These are phyloP conservation scores for Plectranthus barbatus DNA, from an alignment of 257 asterid genomes.

Conservation along the genomic window DNA sequence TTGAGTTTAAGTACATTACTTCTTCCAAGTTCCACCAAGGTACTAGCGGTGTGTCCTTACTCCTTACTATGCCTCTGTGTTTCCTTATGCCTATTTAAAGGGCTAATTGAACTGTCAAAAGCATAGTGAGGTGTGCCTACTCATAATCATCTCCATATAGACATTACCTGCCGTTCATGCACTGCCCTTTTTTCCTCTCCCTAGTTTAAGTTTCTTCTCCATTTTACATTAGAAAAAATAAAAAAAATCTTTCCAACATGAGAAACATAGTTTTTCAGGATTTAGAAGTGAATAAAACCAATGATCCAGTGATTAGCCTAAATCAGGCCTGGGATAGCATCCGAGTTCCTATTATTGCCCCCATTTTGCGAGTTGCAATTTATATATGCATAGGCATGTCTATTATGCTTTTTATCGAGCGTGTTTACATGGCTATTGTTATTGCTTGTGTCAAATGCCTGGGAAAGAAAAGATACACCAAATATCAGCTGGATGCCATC, in stretches of 20 bases:
- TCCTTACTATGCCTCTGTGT: slow-evolving; percentile 8
- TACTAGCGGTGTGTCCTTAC: slow-evolving; percentile 16
- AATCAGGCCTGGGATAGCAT: slow-evolving; percentile 51
- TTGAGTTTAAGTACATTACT: slow-evolving; percentile 22
- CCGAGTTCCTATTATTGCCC: slow-evolving; percentile 59
- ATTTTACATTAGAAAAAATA: slow-evolving; percentile 3
- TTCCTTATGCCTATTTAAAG: slow-evolving; percentile 37
- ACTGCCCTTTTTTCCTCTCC: slow-evolving; percentile 5
- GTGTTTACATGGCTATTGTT: slow-evolving; percentile 81
- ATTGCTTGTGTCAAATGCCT: slow-evolving; percentile 52
- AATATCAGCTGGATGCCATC: slow-evolving; percentile 65
- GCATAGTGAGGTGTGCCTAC: slow-evolving; percentile 10
- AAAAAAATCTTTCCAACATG: slow-evolving; percentile 32
- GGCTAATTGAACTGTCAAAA: slow-evolving; percentile 15
- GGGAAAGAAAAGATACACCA: slow-evolving; percentile 68
- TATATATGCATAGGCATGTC: slow-evolving; percentile 72
- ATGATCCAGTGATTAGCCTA: slow-evolving; percentile 42
- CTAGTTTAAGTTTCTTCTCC: slow-evolving; percentile 9
- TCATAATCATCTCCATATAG: slow-evolving; percentile 19
- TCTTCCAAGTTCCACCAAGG: slow-evolving; percentile 45
- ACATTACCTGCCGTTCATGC: slow-evolving; percentile 19
- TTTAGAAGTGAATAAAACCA: slow-evolving; percentile 26
- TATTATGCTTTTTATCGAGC: slow-evolving; percentile 70
- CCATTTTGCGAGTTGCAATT: slow-evolving; percentile 45
- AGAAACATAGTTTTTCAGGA: slow-evolving; percentile 38